Conservation (phyloP, 2,329 filamentous ascomycete species). For the Diaporthe citrichinensis region DNA sequence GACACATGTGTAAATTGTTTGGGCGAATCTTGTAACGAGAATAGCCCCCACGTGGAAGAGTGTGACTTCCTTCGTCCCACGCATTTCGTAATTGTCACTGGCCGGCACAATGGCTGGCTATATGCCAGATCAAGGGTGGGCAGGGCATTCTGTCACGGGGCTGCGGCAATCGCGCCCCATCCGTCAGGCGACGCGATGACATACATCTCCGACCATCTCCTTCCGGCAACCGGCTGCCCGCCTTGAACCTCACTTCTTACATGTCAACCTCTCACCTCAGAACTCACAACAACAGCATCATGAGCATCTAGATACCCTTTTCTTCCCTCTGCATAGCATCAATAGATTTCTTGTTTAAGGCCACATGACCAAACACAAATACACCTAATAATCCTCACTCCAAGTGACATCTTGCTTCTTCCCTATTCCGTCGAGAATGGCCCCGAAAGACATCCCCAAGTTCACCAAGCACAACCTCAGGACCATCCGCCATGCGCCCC, state of each 20-base stretch:
- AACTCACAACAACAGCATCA: slow-evolving; percentile 5
- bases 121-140: neutral
- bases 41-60: neutral
- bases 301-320: neutral
- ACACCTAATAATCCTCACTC: neutral
- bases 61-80: neutral
- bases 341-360: neutral
- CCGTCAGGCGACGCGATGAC: slow-evolving; percentile 13
- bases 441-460: slow-evolving; percentile 48
- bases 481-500: slow-evolving; percentile 61
- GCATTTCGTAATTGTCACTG: neutral
- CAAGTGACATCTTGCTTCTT: neutral
- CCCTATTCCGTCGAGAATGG: slow-evolving; percentile 40
- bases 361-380: neutral
- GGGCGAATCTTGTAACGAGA: neutral
- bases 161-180: slow-evolving; percentile 21
- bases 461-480: slow-evolving; percentile 63
- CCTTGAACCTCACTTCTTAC: neutral
- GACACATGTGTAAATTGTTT: neutral
- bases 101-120: neutral
- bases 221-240: slow-evolving; percentile 17
- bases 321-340: neutral
- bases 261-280: neutral
- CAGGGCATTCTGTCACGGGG: slow-evolving; percentile 21
- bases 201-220: slow-evolving; percentile 7